Percentiles rank a stretch among this genome's conserved stretches.
These are phyloP conservation scores for Venturia effusa DNA, from an alignment of 2,329 filamentous ascomycete genomes.

Conservation along the genomic window DNA sequence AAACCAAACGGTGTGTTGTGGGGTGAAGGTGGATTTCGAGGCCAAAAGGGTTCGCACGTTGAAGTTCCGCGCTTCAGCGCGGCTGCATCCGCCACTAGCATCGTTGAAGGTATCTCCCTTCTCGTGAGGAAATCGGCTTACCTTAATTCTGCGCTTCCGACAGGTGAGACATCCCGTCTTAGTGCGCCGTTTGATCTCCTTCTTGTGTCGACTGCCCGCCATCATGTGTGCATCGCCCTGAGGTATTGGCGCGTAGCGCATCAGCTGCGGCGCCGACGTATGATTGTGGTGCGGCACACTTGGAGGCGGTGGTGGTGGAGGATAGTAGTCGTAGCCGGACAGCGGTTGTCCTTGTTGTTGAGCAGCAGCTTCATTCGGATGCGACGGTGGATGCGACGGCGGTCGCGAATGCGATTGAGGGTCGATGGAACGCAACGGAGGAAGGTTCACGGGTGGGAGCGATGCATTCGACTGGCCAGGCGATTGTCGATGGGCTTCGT, in stretches of 20 bases:
- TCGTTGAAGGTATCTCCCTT: neutral
- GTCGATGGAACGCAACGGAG: slow-evolving; percentile 40
- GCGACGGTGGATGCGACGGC: slow-evolving; percentile 15
- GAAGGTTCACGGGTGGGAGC: slow-evolving; percentile 36
- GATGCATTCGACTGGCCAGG: slow-evolving; percentile 34
- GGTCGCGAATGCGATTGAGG: slow-evolving; percentile 26
- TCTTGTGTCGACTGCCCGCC: slow-evolving; percentile 53
- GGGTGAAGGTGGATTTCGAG: neutral
- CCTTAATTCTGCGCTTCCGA: slow-evolving; percentile 59
- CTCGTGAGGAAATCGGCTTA: slow-evolving; percentile 29
- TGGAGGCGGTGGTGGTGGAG: slow-evolving; percentile 25
- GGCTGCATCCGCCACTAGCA: slow-evolving; percentile 13
- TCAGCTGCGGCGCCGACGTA: slow-evolving; percentile 37
- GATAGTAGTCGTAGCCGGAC: slow-evolving; percentile 44
- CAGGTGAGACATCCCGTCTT: slow-evolving; percentile 58
- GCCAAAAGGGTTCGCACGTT: slow-evolving; percentile 18
- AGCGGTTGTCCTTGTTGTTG: slow-evolving; percentile 28
- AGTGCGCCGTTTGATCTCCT: slow-evolving; percentile 66
- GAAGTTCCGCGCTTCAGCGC: slow-evolving; percentile 13
- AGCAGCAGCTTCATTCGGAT: slow-evolving; percentile 35
- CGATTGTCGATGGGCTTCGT: slow-evolving; percentile 36
- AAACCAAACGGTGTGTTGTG: neutral
- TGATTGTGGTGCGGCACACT: slow-evolving; percentile 26
- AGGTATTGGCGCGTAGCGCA: slow-evolving; percentile 44
- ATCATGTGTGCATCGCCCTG: slow-evolving; percentile 38